Percentiles rank a stretch among this genome's conserved stretches.
Conservation (phyloP, 78 protist species). For the Dictyostelium brefeldianum region DNA sequence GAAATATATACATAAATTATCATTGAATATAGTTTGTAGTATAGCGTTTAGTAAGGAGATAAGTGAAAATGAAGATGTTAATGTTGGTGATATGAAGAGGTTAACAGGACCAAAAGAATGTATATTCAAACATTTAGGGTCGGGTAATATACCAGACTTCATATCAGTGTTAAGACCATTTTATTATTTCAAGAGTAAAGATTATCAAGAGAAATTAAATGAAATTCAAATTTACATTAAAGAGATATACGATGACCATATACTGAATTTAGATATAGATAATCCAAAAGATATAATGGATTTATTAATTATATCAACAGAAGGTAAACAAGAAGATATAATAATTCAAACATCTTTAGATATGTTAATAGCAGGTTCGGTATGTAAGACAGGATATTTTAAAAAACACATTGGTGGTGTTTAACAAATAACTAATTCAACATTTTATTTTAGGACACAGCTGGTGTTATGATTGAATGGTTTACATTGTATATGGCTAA, state of each 20-base stretch:
- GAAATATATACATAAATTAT: slow-evolving; percentile 21
- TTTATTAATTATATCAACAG: not conserved
- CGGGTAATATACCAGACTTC: not conserved
- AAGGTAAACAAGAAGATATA: not conserved
- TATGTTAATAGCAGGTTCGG: slow-evolving; percentile 6
- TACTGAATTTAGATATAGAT: not conserved
- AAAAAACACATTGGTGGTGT: too few species aligned
- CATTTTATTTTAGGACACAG: too few species aligned
- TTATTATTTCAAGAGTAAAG: not conserved
- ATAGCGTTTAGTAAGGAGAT: slow-evolving; percentile 22
- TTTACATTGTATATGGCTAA: slow-evolving; percentile 19
- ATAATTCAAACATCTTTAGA: not conserved
- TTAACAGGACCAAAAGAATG: not conserved
- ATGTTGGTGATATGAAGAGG: slow-evolving; percentile 16
- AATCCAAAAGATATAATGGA: slow-evolving; percentile 34
- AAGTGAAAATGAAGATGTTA: slow-evolving; percentile 4
- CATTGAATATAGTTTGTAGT: slow-evolving; percentile 33
- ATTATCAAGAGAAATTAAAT: not conserved
- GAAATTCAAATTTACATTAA: not conserved
- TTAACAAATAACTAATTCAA: too few species aligned
- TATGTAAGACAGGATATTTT: too few species aligned
- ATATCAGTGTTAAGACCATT: not conserved
- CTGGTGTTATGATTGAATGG: slow-evolving; percentile 10
- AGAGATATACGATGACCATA: slow-evolving; percentile 1
- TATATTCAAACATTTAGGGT: slow-evolving; percentile 1